These are phyloP conservation scores for Paramyrothecium sp. DNA, from an alignment of 2,329 filamentous ascomycete genomes.

Conservation along the genomic window DNA sequence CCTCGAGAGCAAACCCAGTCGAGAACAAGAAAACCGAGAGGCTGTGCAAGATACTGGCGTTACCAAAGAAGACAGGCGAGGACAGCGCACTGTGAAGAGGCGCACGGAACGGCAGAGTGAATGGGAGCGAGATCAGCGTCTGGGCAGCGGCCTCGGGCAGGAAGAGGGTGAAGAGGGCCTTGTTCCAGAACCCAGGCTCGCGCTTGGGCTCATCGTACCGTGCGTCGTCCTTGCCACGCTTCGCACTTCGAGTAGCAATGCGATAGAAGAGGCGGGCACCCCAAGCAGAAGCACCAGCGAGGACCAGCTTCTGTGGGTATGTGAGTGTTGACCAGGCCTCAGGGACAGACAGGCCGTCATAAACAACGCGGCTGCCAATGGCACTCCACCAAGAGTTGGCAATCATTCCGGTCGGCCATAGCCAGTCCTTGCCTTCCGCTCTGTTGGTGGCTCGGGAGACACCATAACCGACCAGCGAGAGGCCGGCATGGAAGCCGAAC, in stretches of 20 bases:
- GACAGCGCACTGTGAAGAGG: background rate
- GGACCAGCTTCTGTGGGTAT: conserved; percentile 1
- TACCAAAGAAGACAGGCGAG: background rate
- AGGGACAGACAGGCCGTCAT: background rate
- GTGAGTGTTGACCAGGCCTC: conserved; percentile 1
- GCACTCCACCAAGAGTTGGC: conserved; percentile 4
- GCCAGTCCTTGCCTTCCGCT: conserved; percentile 4
- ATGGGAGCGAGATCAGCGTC: conserved; percentile 4
- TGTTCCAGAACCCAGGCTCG: conserved; percentile 4
- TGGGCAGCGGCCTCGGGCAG: conserved; percentile 4
- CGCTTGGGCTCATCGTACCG: background rate
- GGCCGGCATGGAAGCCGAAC: conserved; percentile 4
- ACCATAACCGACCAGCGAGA: background rate
- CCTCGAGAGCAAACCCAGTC: conserved; percentile 1
- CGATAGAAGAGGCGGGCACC: conserved; percentile 1
- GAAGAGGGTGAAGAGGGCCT: background rate
- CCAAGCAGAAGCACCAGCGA: conserved; percentile 2
- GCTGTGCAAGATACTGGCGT: background rate
- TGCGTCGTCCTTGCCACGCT: background rate
- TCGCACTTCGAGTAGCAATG: background rate
- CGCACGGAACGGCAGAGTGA: conserved; percentile 3
- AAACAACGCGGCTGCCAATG: conserved; percentile 1
- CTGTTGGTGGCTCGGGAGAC: background rate
- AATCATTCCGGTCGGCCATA: conserved; percentile 2
- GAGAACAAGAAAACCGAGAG: conserved; percentile 3